These are phyloP conservation scores for Salix brachista DNA, from an alignment of 345 rosid genomes.

Conservation along the genomic window DNA sequence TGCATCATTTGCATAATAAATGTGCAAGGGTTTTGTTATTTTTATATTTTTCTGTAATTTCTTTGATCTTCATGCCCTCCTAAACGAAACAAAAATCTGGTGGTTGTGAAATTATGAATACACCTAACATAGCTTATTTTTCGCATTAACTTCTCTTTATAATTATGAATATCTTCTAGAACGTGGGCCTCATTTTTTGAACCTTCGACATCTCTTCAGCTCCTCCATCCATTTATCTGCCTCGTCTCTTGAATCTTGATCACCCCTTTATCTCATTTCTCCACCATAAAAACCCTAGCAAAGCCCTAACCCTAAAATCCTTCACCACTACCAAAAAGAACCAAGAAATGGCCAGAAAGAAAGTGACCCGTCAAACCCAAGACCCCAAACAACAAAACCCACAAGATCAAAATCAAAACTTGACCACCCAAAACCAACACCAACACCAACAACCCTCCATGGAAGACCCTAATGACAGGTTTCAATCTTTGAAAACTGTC, in stretches of 20 bases:
- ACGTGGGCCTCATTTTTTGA: constrained; percentile 41
- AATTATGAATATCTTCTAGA: not conserved
- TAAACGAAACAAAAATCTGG: too few species aligned
- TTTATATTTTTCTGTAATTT: too few species aligned
- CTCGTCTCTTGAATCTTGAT: not conserved
- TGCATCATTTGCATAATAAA: too few species aligned
- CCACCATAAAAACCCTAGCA: constrained; percentile 38
- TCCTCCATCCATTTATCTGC: not conserved
- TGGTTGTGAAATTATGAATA: too few species aligned
- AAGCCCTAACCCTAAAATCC: constrained; percentile 32
- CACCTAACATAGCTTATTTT: too few species aligned
- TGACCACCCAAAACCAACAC: not conserved
- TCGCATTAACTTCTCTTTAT: too few species aligned
- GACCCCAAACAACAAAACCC: constrained; percentile 13
- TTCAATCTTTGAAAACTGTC: constrained; percentile 52
- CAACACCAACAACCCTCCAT: constrained; percentile 14
- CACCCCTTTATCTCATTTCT: constrained; percentile 9
- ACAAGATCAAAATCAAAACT: constrained; percentile 6
- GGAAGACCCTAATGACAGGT: constrained; percentile 45
- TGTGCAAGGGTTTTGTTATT: too few species aligned
- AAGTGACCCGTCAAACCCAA: constrained; percentile 22
- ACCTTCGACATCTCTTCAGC: constrained; percentile 3
- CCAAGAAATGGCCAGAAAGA: constrained; percentile 47
- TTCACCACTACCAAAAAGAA: constrained; percentile 7
- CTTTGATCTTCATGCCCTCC: too few species aligned